Conservation (phyloP, 257 asterid species). For the Capsicum chinense region DNA sequence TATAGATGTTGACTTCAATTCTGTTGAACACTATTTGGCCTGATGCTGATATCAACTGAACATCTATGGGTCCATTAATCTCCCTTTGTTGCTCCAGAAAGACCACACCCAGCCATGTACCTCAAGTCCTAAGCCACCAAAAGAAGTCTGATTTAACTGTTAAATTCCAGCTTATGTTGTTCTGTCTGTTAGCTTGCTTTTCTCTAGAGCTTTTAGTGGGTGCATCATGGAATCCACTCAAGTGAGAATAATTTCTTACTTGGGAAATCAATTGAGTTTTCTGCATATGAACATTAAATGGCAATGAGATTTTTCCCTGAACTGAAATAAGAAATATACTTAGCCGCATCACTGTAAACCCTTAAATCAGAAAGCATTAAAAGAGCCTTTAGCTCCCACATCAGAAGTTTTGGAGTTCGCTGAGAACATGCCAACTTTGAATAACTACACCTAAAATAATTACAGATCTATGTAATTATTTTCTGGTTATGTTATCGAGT, state of each 20-base stretch:
- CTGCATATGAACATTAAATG: not conserved
- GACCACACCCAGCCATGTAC: not conserved
- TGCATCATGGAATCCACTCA: constrained; percentile 21
- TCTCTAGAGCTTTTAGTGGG: not conserved
- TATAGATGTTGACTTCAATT: not conserved
- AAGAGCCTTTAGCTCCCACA: not conserved
- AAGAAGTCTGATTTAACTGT: constrained; percentile 12
- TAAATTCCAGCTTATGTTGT: not conserved
- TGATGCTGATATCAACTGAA: not conserved
- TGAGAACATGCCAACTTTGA: not conserved
- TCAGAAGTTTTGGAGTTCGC: not conserved
- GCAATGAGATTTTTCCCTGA: not conserved
- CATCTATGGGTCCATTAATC: not conserved
- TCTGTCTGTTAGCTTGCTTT: constrained; percentile 1
- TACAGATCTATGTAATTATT: not conserved
- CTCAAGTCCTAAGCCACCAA: constrained; percentile 20
- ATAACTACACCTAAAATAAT: not conserved
- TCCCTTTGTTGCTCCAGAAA: constrained; percentile 20
- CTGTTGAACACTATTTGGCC: not conserved
- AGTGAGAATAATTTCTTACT: not conserved
- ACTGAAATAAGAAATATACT: not conserved
- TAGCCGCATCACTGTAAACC: not conserved
- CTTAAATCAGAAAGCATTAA: constrained; percentile 20
- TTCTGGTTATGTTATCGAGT: not conserved
- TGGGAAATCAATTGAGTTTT: not conserved